These are phyloP conservation scores for Leptographium galeiforme DNA, from an alignment of 2,329 filamentous ascomycete species.

Conservation along the genomic window DNA sequence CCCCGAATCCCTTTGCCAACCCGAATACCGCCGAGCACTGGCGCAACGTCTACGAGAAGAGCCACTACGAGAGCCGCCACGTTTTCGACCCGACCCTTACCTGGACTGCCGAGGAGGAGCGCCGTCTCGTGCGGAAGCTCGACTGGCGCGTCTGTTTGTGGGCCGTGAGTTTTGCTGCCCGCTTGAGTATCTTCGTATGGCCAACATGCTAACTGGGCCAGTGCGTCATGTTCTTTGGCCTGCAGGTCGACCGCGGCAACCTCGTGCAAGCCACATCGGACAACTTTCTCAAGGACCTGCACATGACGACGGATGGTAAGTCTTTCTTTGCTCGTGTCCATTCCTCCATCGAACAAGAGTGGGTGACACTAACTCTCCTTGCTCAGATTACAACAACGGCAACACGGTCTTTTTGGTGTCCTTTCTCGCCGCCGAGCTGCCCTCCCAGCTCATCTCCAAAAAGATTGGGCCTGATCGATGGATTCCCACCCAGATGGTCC, in stretches of 20 bases:
- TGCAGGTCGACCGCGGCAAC: conserved; percentile 23
- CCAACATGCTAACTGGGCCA: conserved; percentile 1
- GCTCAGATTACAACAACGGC: conserved; percentile 31
- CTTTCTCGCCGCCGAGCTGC: conserved; percentile 42
- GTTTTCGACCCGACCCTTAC: conserved; percentile 38
- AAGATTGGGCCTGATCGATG: conserved; percentile 23
- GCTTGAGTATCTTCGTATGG: not conserved
- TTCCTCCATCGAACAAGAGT: too few relatives aligned
- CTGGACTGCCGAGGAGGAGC: conserved; percentile 41
- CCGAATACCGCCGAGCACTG: conserved; percentile 18
- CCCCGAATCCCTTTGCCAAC: conserved; percentile 18
- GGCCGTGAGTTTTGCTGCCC: not conserved
- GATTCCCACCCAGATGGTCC: conserved; percentile 21
- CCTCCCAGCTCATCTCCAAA: conserved; percentile 47
- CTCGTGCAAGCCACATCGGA: conserved; percentile 21
- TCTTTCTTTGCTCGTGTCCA: not conserved
- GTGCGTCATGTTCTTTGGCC: conserved; percentile 21
- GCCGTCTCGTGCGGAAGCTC: conserved; percentile 33
- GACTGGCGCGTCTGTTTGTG: conserved; percentile 26
- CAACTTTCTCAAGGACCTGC: conserved; percentile 17
- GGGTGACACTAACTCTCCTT: not conserved
- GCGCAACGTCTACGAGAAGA: conserved; percentile 20
- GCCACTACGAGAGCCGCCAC: conserved; percentile 38
- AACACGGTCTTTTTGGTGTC: conserved; percentile 35
- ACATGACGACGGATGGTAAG: conserved; percentile 21